A percentile compares a stretch with the other conserved stretches of the same genome.
Conservation (phyloP, 805 yeast genomes). For the Candida ipomoeae region DNA sequence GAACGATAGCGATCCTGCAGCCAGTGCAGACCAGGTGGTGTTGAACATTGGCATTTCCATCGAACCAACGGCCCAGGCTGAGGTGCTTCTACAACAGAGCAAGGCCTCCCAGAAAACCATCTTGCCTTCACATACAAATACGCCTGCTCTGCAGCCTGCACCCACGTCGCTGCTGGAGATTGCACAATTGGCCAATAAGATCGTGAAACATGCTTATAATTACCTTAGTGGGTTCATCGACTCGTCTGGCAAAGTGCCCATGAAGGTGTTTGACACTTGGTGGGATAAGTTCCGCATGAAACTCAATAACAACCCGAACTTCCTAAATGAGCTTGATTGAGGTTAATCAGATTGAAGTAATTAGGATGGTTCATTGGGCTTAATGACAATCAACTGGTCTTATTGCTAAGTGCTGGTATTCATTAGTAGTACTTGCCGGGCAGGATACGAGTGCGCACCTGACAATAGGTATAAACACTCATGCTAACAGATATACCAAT, state of each 20-base stretch:
- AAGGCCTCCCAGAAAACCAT: conserved; percentile 23
- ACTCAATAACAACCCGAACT: conserved; percentile 75
- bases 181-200: conserved; percentile 74
- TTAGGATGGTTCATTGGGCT: neutral
- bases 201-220: conserved; percentile 89
- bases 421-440: too few relatives aligned
- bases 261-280: conserved; percentile 88
- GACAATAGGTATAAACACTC: too few relatives aligned
- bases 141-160: conserved; percentile 15
- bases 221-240: conserved; percentile 86
- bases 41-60: conserved; percentile 80
- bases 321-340: conserved; percentile 46
- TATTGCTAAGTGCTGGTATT: too few relatives aligned
- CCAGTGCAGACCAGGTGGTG: conserved; percentile 4
- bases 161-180: conserved; percentile 24
- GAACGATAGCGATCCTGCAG: conserved; percentile 24
- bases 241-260: conserved; percentile 72
- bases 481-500: too few relatives aligned
- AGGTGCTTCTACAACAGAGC: conserved; percentile 47
- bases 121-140: conserved; percentile 21
- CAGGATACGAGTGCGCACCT: too few relatives aligned
- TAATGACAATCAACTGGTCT: neutral
- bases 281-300: conserved; percentile 85
- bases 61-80: conserved; percentile 71
- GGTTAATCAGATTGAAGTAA: neutral